A percentile compares a stretch with the other conserved stretches of the same genome.
These are phyloP conservation scores for Starmera caribaea DNA, from an alignment of 805 yeast species.

Conservation along the genomic window DNA sequence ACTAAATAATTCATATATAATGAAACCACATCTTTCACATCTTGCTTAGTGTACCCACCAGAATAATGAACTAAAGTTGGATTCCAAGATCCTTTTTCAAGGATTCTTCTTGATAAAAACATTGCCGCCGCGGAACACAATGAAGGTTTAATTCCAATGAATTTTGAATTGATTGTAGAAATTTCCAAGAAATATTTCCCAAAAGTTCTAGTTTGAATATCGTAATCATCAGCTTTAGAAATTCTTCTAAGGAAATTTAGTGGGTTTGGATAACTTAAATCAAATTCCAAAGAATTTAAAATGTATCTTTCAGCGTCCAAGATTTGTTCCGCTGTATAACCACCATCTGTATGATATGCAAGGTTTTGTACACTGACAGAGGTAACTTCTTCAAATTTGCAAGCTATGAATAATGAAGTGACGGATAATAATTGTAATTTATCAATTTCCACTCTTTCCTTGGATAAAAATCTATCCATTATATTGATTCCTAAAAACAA, in stretches of 20 bases:
- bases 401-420: constrained; percentile 79
- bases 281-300: constrained; percentile 62
- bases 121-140: constrained; percentile 84
- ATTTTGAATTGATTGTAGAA: constrained; percentile 66
- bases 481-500: constrained; percentile 74
- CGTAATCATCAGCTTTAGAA: constrained; percentile 90
- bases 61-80: constrained; percentile 83
- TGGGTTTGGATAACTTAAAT: constrained; percentile 83
- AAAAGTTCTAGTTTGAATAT: constrained; percentile 79
- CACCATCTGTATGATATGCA: constrained; percentile 84
- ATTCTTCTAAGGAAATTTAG: constrained; percentile 87
- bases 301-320: constrained; percentile 80
- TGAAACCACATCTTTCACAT: constrained; percentile 62
- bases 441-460: constrained; percentile 69
- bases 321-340: constrained; percentile 74
- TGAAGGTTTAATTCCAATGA: constrained; percentile 73
- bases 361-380: constrained; percentile 81
- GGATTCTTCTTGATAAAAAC: constrained; percentile 72
- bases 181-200: constrained; percentile 83
- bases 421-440: constrained; percentile 81
- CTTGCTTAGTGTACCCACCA: constrained; percentile 76
- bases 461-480: constrained; percentile 79
- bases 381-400: constrained; percentile 91
- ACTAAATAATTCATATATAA: constrained; percentile 68
- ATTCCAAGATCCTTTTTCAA: constrained; percentile 69